Conservation (phyloP, 306 rosid genomes). For the Prunus fruticosa region DNA sequence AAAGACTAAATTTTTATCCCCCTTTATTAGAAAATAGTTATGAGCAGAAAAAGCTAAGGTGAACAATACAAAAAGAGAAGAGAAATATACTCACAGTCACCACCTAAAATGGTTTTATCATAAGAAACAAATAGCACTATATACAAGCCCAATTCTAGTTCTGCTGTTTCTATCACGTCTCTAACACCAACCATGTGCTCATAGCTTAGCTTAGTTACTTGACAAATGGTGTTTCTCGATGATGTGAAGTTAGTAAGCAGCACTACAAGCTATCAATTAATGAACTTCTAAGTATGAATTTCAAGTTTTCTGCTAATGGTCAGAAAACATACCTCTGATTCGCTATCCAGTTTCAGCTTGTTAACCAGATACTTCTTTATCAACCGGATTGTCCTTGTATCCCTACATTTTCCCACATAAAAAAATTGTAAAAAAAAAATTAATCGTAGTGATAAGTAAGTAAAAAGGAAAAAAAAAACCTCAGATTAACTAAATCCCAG, state of each 20-base stretch:
- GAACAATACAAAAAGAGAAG: conserved; percentile 30
- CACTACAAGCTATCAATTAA: neutral
- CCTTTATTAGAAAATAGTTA: conserved; percentile 19
- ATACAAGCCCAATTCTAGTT: conserved; percentile 39
- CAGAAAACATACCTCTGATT: conserved; percentile 75
- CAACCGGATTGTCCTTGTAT: conserved; percentile 88
- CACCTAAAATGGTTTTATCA: conserved; percentile 38
- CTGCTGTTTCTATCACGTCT: conserved; percentile 52
- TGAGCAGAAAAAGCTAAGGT: conserved; percentile 11
- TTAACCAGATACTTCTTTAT: conserved; percentile 80
- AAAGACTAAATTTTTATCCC: conserved; percentile 17
- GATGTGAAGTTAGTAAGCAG: conserved; percentile 4
- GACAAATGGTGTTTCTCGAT: conserved; percentile 16
- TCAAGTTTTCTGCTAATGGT: neutral
- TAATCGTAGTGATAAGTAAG: neutral
- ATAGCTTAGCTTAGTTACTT: conserved; percentile 22
- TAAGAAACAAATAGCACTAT: conserved; percentile 31
- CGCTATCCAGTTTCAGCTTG: conserved; percentile 78
- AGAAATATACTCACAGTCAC: conserved; percentile 50
- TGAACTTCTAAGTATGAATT: neutral
- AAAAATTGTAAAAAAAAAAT: neutral
- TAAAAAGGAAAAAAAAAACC: neutral
- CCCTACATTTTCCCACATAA: conserved; percentile 39
- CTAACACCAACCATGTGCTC: conserved; percentile 33
- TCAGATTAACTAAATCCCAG: neutral